These are phyloP conservation scores for Colletotrichum higginsianum DNA, from an alignment of 2,329 filamentous ascomycete species.

Conservation along the genomic window DNA sequence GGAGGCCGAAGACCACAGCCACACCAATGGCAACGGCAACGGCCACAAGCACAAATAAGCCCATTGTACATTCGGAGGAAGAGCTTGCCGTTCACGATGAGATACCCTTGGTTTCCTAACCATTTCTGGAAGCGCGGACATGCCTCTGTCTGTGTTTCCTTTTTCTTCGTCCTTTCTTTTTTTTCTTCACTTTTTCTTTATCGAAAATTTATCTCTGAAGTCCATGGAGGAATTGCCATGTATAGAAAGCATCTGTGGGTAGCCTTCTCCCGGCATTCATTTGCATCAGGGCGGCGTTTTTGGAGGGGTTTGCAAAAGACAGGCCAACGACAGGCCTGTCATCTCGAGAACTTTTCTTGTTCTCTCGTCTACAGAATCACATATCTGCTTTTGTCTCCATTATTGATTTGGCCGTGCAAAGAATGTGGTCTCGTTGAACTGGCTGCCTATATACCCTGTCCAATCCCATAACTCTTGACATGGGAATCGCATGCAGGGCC, in stretches of 20 bases:
- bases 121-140: conserved; percentile 29
- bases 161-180: background rate
- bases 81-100: conserved; percentile 39
- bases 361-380: conserved; percentile 20
- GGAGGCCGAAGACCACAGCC: conserved; percentile 60
- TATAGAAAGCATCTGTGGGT: conserved; percentile 32
- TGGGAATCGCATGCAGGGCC: conserved; percentile 7
- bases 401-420: too few species aligned
- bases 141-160: conserved; percentile 13
- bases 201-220: background rate
- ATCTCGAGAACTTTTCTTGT: conserved; percentile 17
- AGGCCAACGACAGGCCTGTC: conserved; percentile 30
- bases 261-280: conserved; percentile 28
- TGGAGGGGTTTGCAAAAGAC: conserved; percentile 26
- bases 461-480: conserved; percentile 12
- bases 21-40: conserved; percentile 50
- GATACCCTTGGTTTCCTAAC: conserved; percentile 41
- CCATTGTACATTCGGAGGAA: conserved; percentile 28
- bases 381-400: conserved; percentile 3
- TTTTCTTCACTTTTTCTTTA: background rate
- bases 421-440: conserved; percentile 1
- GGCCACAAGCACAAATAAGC: conserved; percentile 49
- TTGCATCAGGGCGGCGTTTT: conserved; percentile 41
- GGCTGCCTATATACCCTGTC: conserved; percentile 12
- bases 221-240: conserved; percentile 1